Conservation (phyloP, 352 stramenopile genomes). For the Aphanomyces euteiches region DNA sequence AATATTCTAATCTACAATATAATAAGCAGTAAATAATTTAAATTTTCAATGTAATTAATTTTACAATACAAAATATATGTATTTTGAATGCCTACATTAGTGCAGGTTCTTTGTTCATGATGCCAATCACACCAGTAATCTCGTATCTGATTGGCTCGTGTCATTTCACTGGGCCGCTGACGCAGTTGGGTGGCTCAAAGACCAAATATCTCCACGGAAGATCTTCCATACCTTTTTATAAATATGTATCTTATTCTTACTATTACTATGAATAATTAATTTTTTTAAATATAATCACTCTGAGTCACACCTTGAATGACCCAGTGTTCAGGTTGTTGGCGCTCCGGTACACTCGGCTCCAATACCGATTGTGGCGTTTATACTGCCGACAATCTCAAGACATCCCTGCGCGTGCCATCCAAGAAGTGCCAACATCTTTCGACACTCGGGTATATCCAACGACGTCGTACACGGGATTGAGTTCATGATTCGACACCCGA, state of each 20-base stretch:
- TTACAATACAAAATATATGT: constrained; percentile 11
- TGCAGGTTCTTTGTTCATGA: background rate
- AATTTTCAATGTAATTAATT: background rate
- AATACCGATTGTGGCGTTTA: background rate
- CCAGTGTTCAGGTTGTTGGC: background rate
- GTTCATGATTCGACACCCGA: too few relatives aligned
- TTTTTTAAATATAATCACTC: background rate
- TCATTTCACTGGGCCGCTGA: constrained; percentile 5
- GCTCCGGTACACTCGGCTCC: background rate
- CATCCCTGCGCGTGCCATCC: too few relatives aligned
- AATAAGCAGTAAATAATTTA: background rate
- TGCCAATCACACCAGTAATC: background rate
- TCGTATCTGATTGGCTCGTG: constrained; percentile 6
- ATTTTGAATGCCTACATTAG: background rate
- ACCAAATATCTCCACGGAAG: background rate
- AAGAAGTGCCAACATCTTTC: too few relatives aligned
- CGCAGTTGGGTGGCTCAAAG: constrained; percentile 2
- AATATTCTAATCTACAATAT: background rate
- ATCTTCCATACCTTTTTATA: too few relatives aligned
- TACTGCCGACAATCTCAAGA: background rate
- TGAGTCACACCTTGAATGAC: background rate
- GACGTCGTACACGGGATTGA: too few relatives aligned
- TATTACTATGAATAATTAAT: background rate
- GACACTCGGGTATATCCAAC: too few relatives aligned
- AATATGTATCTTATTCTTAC: background rate